Evolutionary conservation across 2,329 filamentous ascomycete genomes (phyloP), one percentile per base, ranked within the genome.

Genomic region (Capronia coronata): DNA sequence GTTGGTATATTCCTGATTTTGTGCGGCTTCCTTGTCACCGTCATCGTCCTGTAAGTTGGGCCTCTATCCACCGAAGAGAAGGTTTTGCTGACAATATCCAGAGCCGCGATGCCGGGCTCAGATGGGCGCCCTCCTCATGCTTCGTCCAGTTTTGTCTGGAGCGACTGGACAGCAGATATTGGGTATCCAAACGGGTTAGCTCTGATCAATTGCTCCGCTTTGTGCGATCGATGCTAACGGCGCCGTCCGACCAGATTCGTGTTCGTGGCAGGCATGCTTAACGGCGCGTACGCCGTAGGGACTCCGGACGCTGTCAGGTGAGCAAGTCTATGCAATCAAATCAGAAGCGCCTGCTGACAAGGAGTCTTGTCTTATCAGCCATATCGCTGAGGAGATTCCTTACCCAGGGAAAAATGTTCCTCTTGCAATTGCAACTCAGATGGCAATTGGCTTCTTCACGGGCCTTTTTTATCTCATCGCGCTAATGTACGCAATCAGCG

Each of bases 221-320:
- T 38, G 16, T 21, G 4, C 13, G 9, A 8, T 5, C 19, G 16
- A 19, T 38, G 23, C 37, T 49, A 16, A 49, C 40, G 25, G 5
- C 4, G 19, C 18, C 7, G 21, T 14, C 50, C 5, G 3, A 32
- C 11, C 29, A 32, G 51, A 22, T 77, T 84, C n/a, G 79, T 80
- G 1, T 84, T 84, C 55, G 67, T 83, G 22, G 69, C 77, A 0
- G 81, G 82, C 13, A 81, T 84, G 63, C 70, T 85, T 19, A 87
- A 87, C 59, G 83, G 82, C 9, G 83, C 83, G 2, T 87, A 79
- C 62, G 77, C 78, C 38, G 77, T 86, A 9, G 84, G 82, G 5
- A 78, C 79, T 1, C 78, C 81, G 0, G 83, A 87, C 61, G 78
- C 79, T 43, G 76, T 80, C 1, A 78, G 77, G 1, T 83, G 13